phyloP scores from a whole-genome alignment of 352 stramenopile genomes.

The Ophiocytium majus region DNA sequence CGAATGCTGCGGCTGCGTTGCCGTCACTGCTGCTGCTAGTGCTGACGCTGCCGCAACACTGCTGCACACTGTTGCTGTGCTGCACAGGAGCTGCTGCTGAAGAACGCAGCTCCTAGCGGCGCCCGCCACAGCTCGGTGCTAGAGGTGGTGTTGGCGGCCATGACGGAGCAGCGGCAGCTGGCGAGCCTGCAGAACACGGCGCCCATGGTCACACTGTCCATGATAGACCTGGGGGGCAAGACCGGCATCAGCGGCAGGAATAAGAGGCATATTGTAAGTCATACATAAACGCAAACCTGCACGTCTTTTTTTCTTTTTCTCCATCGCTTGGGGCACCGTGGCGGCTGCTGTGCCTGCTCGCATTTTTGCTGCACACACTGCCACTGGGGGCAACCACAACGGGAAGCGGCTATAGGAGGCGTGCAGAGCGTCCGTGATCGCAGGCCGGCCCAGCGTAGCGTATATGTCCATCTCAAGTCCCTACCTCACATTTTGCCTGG shows the following conservation, averaged over 20 bases:
- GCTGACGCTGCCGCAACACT: background rate
- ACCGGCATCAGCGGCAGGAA: background rate
- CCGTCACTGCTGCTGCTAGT: background rate
- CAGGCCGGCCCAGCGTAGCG: no score
- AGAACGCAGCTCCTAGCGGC: background rate
- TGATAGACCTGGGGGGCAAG: constrained; percentile 4
- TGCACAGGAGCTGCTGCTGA: background rate
- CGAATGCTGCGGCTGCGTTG: background rate
- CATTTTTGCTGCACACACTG: no score
- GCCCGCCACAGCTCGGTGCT: background rate
- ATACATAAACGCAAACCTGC: no score
- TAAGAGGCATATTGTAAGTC: constrained; percentile 9
- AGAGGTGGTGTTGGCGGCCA: background rate
- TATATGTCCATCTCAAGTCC: no score
- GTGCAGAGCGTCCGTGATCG: no score
- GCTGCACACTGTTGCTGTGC: background rate
- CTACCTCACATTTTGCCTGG: no score
- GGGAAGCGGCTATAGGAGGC: no score
- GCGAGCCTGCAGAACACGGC: background rate
- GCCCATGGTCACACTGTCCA: background rate
- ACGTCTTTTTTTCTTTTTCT: no score
- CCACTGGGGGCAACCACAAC: no score
- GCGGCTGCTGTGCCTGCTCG: no score
- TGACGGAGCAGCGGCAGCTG: background rate
- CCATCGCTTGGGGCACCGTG: no score